Conservation (phyloP, 257 asterid genomes). For the Anisodus acutangulus region DNA sequence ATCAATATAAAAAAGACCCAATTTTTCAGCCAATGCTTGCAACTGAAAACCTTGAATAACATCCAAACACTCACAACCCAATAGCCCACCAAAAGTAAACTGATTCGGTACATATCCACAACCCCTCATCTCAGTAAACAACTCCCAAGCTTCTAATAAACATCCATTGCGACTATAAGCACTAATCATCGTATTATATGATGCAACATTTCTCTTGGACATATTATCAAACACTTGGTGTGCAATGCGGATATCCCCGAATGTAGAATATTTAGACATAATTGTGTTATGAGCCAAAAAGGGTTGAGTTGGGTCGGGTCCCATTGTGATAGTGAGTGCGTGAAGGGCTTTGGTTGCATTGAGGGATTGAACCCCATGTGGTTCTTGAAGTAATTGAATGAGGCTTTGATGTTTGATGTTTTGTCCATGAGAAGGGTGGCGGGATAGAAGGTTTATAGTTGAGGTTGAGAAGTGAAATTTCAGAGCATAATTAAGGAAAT, state of each 20-base stretch:
- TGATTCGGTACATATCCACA: slow-evolving; percentile 59
- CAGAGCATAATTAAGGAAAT: background rate
- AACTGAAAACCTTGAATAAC: slow-evolving; percentile 57
- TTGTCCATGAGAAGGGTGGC: slow-evolving; percentile 41
- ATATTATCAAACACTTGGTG: slow-evolving; percentile 68
- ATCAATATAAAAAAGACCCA: slow-evolving; percentile 50
- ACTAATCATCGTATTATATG: slow-evolving; percentile 70
- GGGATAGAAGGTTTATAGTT: slow-evolving; percentile 34
- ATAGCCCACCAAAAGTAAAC: slow-evolving; percentile 61
- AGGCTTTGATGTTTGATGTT: slow-evolving; percentile 41
- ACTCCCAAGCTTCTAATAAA: slow-evolving; percentile 48
- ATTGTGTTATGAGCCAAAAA: slow-evolving; percentile 60
- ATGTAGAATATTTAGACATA: slow-evolving; percentile 40
- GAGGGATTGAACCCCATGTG: slow-evolving; percentile 47
- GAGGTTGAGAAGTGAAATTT: slow-evolving; percentile 29
- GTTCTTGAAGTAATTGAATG: slow-evolving; percentile 53
- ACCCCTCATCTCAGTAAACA: slow-evolving; percentile 63
- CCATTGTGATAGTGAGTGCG: slow-evolving; percentile 62
- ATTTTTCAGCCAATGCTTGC: slow-evolving; percentile 65
- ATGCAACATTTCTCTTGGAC: slow-evolving; percentile 60
- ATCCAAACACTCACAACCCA: slow-evolving; percentile 56
- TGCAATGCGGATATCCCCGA: slow-evolving; percentile 50
- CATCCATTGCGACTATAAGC: slow-evolving; percentile 53
- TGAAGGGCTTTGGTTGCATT: slow-evolving; percentile 55
- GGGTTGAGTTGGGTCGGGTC: slow-evolving; percentile 50